Evolutionary conservation across 805 yeast genomes (phyloP).

Genomic region (Hanseniaspora thailandica): DNA sequence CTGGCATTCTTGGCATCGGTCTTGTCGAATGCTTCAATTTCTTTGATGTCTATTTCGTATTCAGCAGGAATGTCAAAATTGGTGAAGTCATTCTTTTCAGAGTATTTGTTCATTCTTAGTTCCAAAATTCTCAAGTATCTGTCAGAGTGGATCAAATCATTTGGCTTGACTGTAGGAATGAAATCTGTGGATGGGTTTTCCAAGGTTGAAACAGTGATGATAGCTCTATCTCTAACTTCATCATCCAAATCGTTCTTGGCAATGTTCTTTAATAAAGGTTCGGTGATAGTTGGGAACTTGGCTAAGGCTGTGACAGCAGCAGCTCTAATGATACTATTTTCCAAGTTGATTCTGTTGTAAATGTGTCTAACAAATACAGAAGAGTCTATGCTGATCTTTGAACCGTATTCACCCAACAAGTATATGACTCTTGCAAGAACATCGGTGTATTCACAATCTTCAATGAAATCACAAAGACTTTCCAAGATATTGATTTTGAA

Average conservation of each 20-base stretch:
- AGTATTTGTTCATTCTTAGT: slow-evolving; percentile 58
- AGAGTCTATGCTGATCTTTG: slow-evolving; percentile 52
- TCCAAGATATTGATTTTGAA: slow-evolving; percentile 75
- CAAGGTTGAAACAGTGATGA: slow-evolving; percentile 50
- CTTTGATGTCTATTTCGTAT: neutral
- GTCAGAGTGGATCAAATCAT: neutral
- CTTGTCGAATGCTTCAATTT: neutral
- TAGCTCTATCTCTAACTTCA: slow-evolving; percentile 96
- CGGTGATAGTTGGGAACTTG: slow-evolving; percentile 59
- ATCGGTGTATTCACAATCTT: slow-evolving; percentile 94
- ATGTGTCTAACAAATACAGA: slow-evolving; percentile 89
- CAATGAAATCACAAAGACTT: slow-evolving; percentile 89
- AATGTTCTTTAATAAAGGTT: slow-evolving; percentile 67
- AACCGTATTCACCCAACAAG: slow-evolving; percentile 89
- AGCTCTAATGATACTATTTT: slow-evolving; percentile 87
- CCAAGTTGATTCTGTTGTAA: slow-evolving; percentile 91
- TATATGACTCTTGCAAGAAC: slow-evolving; percentile 86
- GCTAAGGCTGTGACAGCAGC: slow-evolving; percentile 90
- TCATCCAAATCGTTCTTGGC: slow-evolving; percentile 73
- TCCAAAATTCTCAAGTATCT: slow-evolving; percentile 65
- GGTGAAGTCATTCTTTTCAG: slow-evolving; percentile 31
- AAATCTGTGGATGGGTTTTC: slow-evolving; percentile 31
- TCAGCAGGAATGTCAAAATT: slow-evolving; percentile 12
- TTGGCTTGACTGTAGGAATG: slow-evolving; percentile 41
- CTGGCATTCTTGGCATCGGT: neutral